phyloP scores from a whole-genome alignment of 176 grass and related monocot genomes.

The Triticum monococcum region DNA sequence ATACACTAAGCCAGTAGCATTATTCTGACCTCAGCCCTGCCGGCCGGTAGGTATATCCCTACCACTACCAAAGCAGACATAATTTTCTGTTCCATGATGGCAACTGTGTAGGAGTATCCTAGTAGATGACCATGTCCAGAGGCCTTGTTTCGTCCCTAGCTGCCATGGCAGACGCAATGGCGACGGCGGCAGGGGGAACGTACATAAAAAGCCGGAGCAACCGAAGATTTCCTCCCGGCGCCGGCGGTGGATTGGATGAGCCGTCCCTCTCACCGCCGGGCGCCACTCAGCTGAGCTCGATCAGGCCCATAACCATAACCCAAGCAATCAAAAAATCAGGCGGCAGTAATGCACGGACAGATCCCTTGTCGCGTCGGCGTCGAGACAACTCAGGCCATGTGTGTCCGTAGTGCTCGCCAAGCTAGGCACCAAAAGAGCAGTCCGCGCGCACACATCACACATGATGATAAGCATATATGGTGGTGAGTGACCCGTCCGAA shows the following conservation, averaged over 20 bases:
- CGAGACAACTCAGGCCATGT: neutral
- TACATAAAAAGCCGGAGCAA: neutral
- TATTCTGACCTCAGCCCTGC: no score
- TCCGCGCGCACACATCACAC: neutral
- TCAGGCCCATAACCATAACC: neutral
- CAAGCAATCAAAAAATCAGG: neutral
- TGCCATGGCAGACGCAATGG: neutral
- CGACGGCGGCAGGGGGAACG: neutral
- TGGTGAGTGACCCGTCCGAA: neutral
- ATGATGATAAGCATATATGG: neutral
- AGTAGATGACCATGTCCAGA: no score
- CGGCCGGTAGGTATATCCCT: no score
- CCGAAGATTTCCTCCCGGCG: neutral
- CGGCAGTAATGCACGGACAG: neutral
- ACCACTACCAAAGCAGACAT: no score
- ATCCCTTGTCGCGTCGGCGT: neutral
- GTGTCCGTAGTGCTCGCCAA: neutral
- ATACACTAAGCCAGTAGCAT: no score
- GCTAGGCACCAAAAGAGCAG: constrained; percentile 35
- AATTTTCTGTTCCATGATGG: no score
- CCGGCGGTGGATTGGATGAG: constrained; percentile 20
- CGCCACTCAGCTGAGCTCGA: neutral
- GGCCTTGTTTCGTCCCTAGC: no score
- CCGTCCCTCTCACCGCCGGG: constrained; percentile 10
- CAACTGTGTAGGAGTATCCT: no score